A percentile compares a stretch with the other conserved stretches of the same genome.
Conservation (phyloP, 2,329 filamentous ascomycete species). For the Hawksworthiomyces lignivorus region DNA sequence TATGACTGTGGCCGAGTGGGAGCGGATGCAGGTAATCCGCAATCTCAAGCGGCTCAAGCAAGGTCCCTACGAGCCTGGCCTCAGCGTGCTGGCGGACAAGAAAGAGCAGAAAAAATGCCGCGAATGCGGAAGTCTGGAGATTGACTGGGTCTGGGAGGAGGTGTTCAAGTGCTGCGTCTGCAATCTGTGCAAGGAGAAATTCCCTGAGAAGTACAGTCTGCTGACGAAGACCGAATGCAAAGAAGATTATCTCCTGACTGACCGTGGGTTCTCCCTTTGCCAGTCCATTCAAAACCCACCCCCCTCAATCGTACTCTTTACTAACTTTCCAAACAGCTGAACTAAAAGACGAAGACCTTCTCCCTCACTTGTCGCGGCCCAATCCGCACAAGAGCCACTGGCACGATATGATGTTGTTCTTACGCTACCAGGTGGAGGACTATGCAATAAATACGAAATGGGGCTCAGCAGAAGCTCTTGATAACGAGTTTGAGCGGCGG, state of each 20-base stretch:
- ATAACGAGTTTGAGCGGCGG: conserved; percentile 78
- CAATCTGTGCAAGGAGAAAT: conserved; percentile 76
- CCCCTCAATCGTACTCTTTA: too few species aligned
- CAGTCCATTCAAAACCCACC: too few species aligned
- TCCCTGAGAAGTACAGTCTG: conserved; percentile 86
- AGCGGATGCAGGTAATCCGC: conserved; percentile 67
- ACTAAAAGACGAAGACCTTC: conserved; percentile 75
- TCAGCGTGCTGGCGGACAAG: conserved; percentile 64
- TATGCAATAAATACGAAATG: conserved; percentile 88
- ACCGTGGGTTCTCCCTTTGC: conserved; percentile 70
- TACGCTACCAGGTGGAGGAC: conserved; percentile 88
- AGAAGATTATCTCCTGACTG: conserved; percentile 91
- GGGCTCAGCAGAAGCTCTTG: conserved; percentile 78
- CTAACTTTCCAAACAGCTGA: conserved; percentile 52
- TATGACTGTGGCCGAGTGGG: conserved; percentile 91
- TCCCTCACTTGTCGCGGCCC: conserved; percentile 80
- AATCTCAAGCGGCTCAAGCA: conserved; percentile 65
- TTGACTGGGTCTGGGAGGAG: conserved; percentile 94
- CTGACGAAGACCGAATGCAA: conserved; percentile 94
- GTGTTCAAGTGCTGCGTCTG: conserved; percentile 72
- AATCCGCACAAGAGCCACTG: conserved; percentile 95
- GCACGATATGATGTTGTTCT: conserved; percentile 98
- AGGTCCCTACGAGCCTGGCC: conserved; percentile 80
- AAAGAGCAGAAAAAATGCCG: conserved; percentile 65
- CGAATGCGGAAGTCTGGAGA: conserved; percentile 77